Base-by-base conservation (phyloP, 2,329 filamentous ascomycete species). In the Onygenales sp. region DNA sequence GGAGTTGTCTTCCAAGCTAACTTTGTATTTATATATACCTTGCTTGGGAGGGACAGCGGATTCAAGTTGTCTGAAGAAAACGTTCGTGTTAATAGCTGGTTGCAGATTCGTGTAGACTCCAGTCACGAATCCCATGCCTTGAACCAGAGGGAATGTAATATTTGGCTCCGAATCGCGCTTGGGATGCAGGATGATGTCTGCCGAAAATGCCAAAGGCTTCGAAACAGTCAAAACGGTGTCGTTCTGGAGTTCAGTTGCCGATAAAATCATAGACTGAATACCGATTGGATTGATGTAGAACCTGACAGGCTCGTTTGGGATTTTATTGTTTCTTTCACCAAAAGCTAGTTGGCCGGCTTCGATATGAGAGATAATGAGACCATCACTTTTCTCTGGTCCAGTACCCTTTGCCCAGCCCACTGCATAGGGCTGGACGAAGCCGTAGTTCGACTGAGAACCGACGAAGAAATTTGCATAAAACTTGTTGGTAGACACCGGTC, bases 51-150 rank as follows among this genome's bases (percentile, higher is more conserved):
- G 69, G 5, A 72, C 72, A n/a, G 72, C 73, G 39, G 72, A 72
- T 4, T 72, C 72, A 47, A 96, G 75, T 14, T 78, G 82, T 54
- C 78, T 77, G 74, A 92, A 94, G 56, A 85, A 86, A 1, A 93
- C 79, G 1, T 82, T 83, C 21, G 84, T 86, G 60, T 91, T 83
- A 43, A 97, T 77, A 3, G 84, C 64, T 0, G 92, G 92, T 7
- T 82, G 84, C 0, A 82, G 77, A 33, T 83, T 82, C 52, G 76
- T 77, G 69, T 91, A 97, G 14, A 86, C 69, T 0, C 78, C 91
- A 4, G 91, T 96, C 14, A 95, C 76, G 61, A 90, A 95, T 0
- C 82, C 85, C 83, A 94, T 93, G 9, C 93, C 93, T 65, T 97
- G 92, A 0, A 95, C 83, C 7, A 96, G 66, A 0, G 91, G 90